These are phyloP conservation scores for Pichia norvegensis DNA, from an alignment of 1,139 yeast genomes.

Conservation along the genomic window DNA sequence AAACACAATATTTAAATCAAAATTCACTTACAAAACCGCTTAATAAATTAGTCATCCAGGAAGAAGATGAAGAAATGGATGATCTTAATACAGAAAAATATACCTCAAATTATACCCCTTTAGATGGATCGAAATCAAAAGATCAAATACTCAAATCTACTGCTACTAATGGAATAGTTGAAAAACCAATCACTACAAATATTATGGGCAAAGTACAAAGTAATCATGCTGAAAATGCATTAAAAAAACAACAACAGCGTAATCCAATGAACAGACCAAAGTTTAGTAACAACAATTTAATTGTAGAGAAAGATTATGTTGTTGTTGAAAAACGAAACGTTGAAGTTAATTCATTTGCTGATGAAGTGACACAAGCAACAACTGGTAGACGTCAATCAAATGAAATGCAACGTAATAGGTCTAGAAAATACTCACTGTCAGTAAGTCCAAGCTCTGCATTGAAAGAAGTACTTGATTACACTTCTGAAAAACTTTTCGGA, in stretches of 20 bases:
- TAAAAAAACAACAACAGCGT: slow-evolving; percentile 1
- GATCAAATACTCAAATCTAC: slow-evolving; percentile 3
- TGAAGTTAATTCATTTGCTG: slow-evolving; percentile 92
- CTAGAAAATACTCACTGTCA: slow-evolving; percentile 9
- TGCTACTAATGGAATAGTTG: slow-evolving; percentile 3
- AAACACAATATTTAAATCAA: background rate
- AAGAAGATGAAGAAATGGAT: slow-evolving; percentile 13
- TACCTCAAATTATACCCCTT: background rate
- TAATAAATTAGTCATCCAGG: slow-evolving; percentile 13
- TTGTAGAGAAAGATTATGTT: slow-evolving; percentile 70
- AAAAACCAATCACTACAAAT: background rate
- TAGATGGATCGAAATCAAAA: background rate
- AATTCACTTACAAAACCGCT: slow-evolving; percentile 8
- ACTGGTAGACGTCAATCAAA: background rate
- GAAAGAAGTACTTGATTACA: slow-evolving; percentile 78
- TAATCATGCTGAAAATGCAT: slow-evolving; percentile 39
- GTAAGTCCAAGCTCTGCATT: slow-evolving; percentile 86
- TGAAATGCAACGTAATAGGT: background rate
- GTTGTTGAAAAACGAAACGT: slow-evolving; percentile 92
- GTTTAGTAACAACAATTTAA: slow-evolving; percentile 1
- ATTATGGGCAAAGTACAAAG: slow-evolving; percentile 3
- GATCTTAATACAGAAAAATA: background rate
- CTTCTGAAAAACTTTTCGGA: slow-evolving; percentile 84
- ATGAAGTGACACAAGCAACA: slow-evolving; percentile 63
- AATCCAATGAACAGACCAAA: background rate